A percentile compares a stretch with the other conserved stretches of the same genome.
Evolutionary conservation across 1,284 basidiomycete genomes (phyloP).

Genomic region (Pyrrhoderma lamaoense): DNA sequence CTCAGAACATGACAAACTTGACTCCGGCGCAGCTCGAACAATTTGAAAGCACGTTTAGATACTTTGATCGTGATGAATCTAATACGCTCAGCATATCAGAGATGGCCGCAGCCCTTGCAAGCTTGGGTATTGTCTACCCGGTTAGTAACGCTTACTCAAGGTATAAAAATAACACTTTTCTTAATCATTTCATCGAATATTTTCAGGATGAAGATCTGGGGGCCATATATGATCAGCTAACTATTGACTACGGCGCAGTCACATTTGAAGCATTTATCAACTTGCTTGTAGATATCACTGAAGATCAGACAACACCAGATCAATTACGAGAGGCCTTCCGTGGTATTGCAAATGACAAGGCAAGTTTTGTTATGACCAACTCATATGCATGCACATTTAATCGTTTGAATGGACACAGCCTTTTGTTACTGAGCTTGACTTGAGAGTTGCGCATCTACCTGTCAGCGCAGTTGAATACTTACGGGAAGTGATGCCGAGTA

Average conservation of each 20-base stretch:
- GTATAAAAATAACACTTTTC: neutral
- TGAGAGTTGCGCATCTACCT: slow-evolving; percentile 82
- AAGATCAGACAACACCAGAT: slow-evolving; percentile 90
- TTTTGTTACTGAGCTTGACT: slow-evolving; percentile 90
- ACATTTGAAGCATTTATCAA: slow-evolving; percentile 95
- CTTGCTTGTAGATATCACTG: slow-evolving; percentile 89
- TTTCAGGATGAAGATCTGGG: slow-evolving; percentile 79
- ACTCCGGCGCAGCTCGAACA: slow-evolving; percentile 96
- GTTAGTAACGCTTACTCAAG: slow-evolving; percentile 34
- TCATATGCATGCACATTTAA: slow-evolving; percentile 4
- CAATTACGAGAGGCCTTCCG: slow-evolving; percentile 93
- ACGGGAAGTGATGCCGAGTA: slow-evolving; percentile 60
- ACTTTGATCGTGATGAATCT: slow-evolving; percentile 91
- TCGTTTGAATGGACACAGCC: slow-evolving; percentile 44
- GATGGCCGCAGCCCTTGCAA: slow-evolving; percentile 89
- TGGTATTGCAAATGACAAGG: slow-evolving; percentile 87
- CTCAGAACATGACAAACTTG: slow-evolving; percentile 84
- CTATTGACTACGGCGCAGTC: slow-evolving; percentile 80
- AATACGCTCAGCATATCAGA: slow-evolving; percentile 84
- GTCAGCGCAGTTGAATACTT: slow-evolving; percentile 78
- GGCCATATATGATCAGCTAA: slow-evolving; percentile 79
- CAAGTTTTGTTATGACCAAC: slow-evolving; percentile 28
- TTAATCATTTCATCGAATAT: slow-evolving; percentile 7
- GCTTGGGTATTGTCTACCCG: slow-evolving; percentile 89
- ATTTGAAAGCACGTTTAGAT: slow-evolving; percentile 95